Evolutionary conservation across 305 asterid genomes (phyloP).

Genomic region (Fraxinus floribunda): DNA sequence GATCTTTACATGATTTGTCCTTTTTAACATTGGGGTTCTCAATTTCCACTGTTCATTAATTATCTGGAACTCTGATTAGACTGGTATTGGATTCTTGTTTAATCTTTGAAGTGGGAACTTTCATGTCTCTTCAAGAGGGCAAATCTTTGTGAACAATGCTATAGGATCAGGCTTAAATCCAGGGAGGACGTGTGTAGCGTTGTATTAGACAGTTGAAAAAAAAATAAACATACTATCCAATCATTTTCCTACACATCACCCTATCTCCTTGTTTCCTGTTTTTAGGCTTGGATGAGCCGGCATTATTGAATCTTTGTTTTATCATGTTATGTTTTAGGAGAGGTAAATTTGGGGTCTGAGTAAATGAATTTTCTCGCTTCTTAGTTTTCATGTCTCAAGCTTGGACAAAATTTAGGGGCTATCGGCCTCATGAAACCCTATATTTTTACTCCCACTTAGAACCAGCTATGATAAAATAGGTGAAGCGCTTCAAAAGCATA

Average conservation of each 20-base stretch:
- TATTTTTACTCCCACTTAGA: background rate
- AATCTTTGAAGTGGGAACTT: background rate
- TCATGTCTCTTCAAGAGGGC: background rate
- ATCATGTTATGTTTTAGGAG: background rate
- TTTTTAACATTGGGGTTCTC: background rate
- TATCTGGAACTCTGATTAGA: background rate
- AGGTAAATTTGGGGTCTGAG: background rate
- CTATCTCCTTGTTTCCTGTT: too few species aligned
- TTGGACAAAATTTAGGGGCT: slow-evolving; percentile 17
- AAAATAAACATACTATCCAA: too few species aligned
- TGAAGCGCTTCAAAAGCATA: background rate
- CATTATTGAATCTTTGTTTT: background rate
- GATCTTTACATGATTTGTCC: background rate
- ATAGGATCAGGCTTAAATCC: too few species aligned
- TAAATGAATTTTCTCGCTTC: background rate
- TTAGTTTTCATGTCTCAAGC: background rate
- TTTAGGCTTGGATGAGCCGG: too few species aligned
- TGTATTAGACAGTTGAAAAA: too few species aligned
- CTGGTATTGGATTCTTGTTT: background rate
- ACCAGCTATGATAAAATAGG: background rate
- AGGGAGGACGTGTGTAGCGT: too few species aligned
- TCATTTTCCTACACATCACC: too few species aligned
- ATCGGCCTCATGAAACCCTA: background rate
- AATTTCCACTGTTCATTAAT: background rate
- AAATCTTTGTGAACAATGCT: background rate